phyloP scores from a whole-genome alignment of 306 rosid species.

The Luffa acutangula region DNA sequence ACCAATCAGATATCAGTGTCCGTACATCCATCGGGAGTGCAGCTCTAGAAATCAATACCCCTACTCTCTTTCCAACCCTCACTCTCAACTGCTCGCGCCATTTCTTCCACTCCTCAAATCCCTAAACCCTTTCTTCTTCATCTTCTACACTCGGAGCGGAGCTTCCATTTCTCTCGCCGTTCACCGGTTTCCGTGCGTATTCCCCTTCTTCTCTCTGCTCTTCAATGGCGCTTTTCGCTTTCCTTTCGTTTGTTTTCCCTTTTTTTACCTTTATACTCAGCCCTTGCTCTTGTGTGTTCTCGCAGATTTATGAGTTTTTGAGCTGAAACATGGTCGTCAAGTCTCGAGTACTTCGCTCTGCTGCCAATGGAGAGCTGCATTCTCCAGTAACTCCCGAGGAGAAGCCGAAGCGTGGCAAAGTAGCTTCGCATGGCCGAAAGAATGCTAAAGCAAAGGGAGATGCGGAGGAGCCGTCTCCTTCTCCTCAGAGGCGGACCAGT shows the following conservation, averaged over 20 bases:
- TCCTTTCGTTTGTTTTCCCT: background rate
- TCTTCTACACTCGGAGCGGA: background rate
- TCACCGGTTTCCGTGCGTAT: background rate
- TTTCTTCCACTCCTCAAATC: background rate
- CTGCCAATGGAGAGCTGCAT: slow-evolving; percentile 2
- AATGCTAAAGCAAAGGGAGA: slow-evolving; percentile 3
- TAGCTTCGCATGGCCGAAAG: background rate
- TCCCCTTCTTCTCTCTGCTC: background rate
- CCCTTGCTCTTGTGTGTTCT: background rate
- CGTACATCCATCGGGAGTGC: background rate
- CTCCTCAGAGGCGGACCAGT: slow-evolving; percentile 7
- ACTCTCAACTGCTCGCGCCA: slow-evolving; percentile 1
- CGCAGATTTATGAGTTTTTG: slow-evolving; percentile 1
- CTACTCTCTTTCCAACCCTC: background rate
- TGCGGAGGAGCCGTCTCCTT: background rate
- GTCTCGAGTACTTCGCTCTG: background rate
- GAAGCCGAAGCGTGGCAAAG: background rate
- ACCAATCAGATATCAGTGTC: background rate
- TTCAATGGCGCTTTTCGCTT: background rate
- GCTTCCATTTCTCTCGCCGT: background rate
- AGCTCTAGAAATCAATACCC: background rate
- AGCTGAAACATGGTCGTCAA: slow-evolving; percentile 4
- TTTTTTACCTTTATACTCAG: background rate
- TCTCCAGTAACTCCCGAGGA: background rate
- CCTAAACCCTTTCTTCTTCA: background rate